Percentiles rank a stretch among this genome's conserved stretches.
Evolutionary conservation across 768 basidiomycete genomes (phyloP).

Genomic region (Pleurotus citrinopileatus): DNA sequence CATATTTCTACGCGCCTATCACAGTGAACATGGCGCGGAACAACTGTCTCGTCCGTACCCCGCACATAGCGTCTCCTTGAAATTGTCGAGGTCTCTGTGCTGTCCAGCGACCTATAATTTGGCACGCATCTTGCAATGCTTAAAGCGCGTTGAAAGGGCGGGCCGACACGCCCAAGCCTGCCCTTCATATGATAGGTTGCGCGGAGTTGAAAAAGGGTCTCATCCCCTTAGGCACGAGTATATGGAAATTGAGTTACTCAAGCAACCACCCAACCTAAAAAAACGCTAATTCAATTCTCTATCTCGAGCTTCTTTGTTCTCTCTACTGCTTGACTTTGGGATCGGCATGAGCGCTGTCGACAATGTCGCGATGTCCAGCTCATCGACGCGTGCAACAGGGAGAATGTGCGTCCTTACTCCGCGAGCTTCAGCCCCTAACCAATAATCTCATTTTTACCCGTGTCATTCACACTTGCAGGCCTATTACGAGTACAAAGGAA

Average conservation of each 20-base stretch:
- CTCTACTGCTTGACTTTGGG: background rate
- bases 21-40: too few relatives aligned
- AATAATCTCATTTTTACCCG: background rate
- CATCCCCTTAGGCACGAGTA: slow-evolving; percentile 1
- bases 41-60: too few relatives aligned
- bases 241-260: background rate
- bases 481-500: slow-evolving; percentile 9
- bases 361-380: background rate
- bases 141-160: too few relatives aligned
- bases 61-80: too few relatives aligned
- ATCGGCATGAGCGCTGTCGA: background rate
- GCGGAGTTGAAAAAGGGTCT: background rate
- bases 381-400: background rate
- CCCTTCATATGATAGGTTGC: background rate
- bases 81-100: too few relatives aligned
- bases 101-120: too few relatives aligned
- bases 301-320: too few relatives aligned
- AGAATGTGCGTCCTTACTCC: background rate
- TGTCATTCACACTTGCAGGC: background rate
- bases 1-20: too few relatives aligned
- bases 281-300: too few relatives aligned
- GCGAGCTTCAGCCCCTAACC: background rate
- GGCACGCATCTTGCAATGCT: too few relatives aligned
- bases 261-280: too few relatives aligned
- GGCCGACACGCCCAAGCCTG: background rate